A percentile compares a stretch with the other conserved stretches of the same genome.
These are phyloP conservation scores for Psilocybe tampanensis DNA, from an alignment of 768 basidiomycete genomes.

Conservation along the genomic window DNA sequence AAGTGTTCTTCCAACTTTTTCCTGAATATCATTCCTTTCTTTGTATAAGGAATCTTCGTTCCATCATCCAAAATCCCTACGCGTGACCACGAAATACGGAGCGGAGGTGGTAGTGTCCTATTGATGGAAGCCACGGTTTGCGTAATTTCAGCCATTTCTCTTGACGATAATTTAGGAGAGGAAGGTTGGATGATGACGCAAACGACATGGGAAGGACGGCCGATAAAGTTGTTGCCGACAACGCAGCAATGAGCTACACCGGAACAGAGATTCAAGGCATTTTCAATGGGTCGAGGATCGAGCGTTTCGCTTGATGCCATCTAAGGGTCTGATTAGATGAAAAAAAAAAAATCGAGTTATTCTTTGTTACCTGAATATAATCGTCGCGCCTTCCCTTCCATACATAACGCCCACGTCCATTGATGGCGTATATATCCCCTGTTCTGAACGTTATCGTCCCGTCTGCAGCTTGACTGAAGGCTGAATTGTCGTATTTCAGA, in stretches of 20 bases:
- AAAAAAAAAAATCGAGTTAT: neutral
- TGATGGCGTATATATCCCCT: conserved; percentile 25
- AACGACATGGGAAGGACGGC: conserved; percentile 20
- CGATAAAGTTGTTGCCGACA: conserved; percentile 30
- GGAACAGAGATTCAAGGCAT: conserved; percentile 17
- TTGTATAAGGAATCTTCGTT: conserved; percentile 25
- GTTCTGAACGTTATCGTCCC: conserved; percentile 28
- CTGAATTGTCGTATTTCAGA: conserved; percentile 20
- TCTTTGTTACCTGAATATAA: conserved; percentile 23
- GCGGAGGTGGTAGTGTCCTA: conserved; percentile 24
- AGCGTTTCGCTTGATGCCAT: conserved; percentile 27
- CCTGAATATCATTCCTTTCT: conserved; percentile 28
- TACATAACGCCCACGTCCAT: conserved; percentile 5
- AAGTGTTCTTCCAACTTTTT: conserved; percentile 30
- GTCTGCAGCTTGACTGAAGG: conserved; percentile 20
- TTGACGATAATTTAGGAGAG: neutral
- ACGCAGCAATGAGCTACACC: conserved; percentile 23
- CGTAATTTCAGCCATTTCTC: conserved; percentile 19
- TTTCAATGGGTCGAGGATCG: conserved; percentile 30
- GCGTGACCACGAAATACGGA: conserved; percentile 28
- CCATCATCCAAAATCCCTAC: conserved; percentile 23
- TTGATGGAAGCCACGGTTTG: conserved; percentile 25
- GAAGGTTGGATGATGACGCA: conserved; percentile 24
- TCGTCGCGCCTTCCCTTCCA: conserved; percentile 34
- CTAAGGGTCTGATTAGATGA: conserved; percentile 7